These are phyloP conservation scores for Fonsecaea erecta DNA, from an alignment of 2,329 filamentous ascomycete species.

Conservation along the genomic window DNA sequence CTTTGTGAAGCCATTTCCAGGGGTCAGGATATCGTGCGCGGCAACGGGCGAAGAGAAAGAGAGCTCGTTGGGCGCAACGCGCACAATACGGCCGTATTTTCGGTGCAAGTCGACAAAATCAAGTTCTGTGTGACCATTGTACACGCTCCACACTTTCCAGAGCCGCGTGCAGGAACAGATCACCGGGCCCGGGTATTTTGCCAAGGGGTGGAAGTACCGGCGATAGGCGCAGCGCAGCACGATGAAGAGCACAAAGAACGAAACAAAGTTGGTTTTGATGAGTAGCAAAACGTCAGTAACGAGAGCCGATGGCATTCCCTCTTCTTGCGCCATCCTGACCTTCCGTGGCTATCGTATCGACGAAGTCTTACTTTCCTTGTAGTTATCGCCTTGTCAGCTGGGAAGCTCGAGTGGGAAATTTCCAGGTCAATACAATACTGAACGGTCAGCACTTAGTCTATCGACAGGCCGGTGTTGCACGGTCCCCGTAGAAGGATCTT, in stretches of 20 bases:
- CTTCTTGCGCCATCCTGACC: neutral
- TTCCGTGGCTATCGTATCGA: neutral
- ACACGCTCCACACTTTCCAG: slow-evolving; percentile 43
- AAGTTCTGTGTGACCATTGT: slow-evolving; percentile 46
- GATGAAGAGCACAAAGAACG: neutral
- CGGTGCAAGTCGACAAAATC: slow-evolving; percentile 45
- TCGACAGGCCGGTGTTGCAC: neutral
- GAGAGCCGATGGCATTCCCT: neutral
- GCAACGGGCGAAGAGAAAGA: slow-evolving; percentile 53
- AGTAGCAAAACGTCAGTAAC: neutral
- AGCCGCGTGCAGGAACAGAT: slow-evolving; percentile 12
- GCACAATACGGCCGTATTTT: slow-evolving; percentile 39
- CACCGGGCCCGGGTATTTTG: slow-evolving; percentile 20
- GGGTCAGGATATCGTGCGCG: slow-evolving; percentile 51
- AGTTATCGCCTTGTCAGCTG: neutral
- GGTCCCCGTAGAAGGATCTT: neutral
- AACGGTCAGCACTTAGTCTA: neutral
- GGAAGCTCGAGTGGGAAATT: neutral
- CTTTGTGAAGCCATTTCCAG: slow-evolving; percentile 59
- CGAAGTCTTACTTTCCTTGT: neutral
- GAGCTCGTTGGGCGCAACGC: slow-evolving; percentile 52
- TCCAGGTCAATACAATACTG: neutral
- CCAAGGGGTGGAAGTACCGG: slow-evolving; percentile 24
- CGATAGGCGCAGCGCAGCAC: slow-evolving; percentile 21
- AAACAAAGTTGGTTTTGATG: neutral